phyloP scores from a whole-genome alignment of 1,139 yeast genomes.

The Kurtzmaniella quercitrusa region DNA sequence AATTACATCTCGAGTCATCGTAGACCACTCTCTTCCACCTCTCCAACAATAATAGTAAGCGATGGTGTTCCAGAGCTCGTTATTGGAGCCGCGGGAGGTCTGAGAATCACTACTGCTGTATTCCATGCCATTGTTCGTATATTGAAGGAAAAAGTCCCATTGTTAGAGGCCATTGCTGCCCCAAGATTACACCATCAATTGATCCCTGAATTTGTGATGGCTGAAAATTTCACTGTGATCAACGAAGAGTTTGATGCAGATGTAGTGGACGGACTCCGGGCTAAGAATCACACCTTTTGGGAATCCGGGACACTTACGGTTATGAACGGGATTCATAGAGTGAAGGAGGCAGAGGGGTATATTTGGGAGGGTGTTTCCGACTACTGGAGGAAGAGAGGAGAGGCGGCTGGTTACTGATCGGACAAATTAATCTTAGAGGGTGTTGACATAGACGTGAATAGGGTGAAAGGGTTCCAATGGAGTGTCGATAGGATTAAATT shows the following conservation, averaged over 20 bases:
- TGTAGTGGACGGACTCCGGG: slow-evolving; percentile 13
- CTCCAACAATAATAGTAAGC: slow-evolving; percentile 64
- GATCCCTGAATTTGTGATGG: slow-evolving; percentile 61
- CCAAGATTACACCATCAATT: slow-evolving; percentile 91
- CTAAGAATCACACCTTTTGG: slow-evolving; percentile 23
- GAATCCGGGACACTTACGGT: slow-evolving; percentile 38
- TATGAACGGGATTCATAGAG: slow-evolving; percentile 35
- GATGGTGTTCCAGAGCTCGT: slow-evolving; percentile 56
- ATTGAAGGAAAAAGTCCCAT: slow-evolving; percentile 50
- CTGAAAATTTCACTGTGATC: slow-evolving; percentile 47
- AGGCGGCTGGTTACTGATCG: slow-evolving; percentile 34
- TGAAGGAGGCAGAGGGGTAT: slow-evolving; percentile 8
- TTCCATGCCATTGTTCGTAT: slow-evolving; percentile 73
- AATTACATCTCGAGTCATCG: slow-evolving; percentile 73
- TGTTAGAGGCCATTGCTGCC: slow-evolving; percentile 66
- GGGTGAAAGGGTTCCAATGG: too few species aligned
- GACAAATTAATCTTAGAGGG: background rate
- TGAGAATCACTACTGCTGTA: slow-evolving; percentile 80
- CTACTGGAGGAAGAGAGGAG: slow-evolving; percentile 43
- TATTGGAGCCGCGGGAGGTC: slow-evolving; percentile 94
- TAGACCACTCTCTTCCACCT: slow-evolving; percentile 80
- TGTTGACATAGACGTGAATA: background rate
- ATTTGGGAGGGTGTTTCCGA: slow-evolving; percentile 40
- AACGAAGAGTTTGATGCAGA: slow-evolving; percentile 10
- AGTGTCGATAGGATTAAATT: too few species aligned